Evolutionary conservation across 2,329 filamentous ascomycete genomes (phyloP), one percentile per base, ranked within the genome.

Genomic region (Fusarium incarnatum): DNA sequence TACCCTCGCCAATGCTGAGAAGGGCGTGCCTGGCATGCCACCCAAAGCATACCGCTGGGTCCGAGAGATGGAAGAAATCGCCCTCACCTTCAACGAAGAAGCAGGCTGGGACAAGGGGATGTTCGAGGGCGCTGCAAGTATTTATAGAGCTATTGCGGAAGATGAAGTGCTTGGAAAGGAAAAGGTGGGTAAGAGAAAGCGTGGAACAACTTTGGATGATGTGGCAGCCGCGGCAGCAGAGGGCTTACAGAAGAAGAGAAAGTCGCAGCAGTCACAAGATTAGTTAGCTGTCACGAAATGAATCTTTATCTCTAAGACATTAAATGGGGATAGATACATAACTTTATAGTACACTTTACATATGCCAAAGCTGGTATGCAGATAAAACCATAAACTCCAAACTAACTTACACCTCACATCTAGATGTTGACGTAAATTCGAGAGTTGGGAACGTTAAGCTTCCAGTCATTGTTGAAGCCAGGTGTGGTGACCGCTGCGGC

Each of bases 11-110:
- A 76, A 79, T 52, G 87, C 84, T 0, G 84, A 87, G 72, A 81
- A 76, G 32, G 81, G 85, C 4, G 81, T 92, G 11, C 81, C 86
- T 6, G 81, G 78, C 16, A 92, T 94, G 86, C 85, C 91, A 25
- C 88, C 89, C 10, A 94, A 94, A 80, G 92, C 92, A 20, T 94
- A 94, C 77, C 83, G 92, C 13, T 94, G 92, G 91, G 89, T 93
- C 0, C 83, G 85, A 34, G 92, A 94, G 82, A 94, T 94, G 92
- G 85, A 89, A 72, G 89, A 94, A 83, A 93, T 94, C 75, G 87
- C 86, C 6, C 81, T 85, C 60, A 92, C 90, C 6, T 90, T 93
- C 77, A 80, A 80, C 9, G 85, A 87, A 44, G 89, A 91, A 56
- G 91, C 89, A 1, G 90, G 90, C 0, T 92, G 91, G 77, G 79